These are phyloP conservation scores for Pyrus pyrifolia DNA, from an alignment of 306 rosid genomes.

Conservation along the genomic window DNA sequence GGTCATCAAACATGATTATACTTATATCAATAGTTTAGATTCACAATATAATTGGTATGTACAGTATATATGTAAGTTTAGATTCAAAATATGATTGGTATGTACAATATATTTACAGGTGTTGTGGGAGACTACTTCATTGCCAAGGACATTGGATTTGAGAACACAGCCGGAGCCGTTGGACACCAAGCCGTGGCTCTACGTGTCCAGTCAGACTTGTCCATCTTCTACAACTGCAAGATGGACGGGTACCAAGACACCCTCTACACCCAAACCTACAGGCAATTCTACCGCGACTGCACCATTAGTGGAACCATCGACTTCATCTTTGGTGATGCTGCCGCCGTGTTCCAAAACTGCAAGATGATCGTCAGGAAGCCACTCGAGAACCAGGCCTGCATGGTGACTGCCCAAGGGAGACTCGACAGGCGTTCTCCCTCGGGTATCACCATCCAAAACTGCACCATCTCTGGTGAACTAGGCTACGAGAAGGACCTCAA, in stretches of 20 bases:
- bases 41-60: neutral
- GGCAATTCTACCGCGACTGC: conserved; percentile 56
- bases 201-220: conserved; percentile 35
- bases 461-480: conserved; percentile 39
- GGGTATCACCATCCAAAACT: conserved; percentile 43
- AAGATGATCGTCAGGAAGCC: conserved; percentile 42
- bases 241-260: conserved; percentile 56
- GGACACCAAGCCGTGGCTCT: conserved; percentile 54
- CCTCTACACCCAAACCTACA: conserved; percentile 41
- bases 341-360: conserved; percentile 53
- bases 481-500: conserved; percentile 3
- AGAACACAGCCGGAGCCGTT: conserved; percentile 43
- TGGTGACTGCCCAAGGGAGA: conserved; percentile 63
- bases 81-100: neutral
- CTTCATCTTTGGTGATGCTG: conserved; percentile 41
- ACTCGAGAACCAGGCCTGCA: conserved; percentile 23
- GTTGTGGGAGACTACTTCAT: conserved; percentile 54
- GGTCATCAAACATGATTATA: neutral
- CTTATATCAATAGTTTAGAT: neutral
- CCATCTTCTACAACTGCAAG: conserved; percentile 41
- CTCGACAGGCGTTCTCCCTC: conserved; percentile 12
- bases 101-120: conserved; percentile 20
- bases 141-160: conserved; percentile 51
- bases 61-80: neutral
- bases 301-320: conserved; percentile 44